These are phyloP conservation scores for Aspergillus ellipticus DNA, from an alignment of 495 filamentous ascomycete genomes.

Conservation along the genomic window DNA sequence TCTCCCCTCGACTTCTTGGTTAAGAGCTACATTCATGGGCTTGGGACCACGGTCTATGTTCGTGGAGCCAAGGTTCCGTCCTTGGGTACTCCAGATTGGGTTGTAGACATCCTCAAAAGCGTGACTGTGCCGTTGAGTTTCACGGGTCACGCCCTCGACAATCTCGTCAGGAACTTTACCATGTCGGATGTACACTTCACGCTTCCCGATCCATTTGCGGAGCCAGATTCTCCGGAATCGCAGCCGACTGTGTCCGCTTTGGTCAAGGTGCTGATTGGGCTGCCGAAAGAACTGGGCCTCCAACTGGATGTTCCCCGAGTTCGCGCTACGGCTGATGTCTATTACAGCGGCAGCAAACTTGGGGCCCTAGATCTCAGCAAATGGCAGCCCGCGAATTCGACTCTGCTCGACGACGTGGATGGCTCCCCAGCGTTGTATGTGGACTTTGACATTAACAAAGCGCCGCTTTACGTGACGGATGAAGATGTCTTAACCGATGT, in stretches of 20 bases:
- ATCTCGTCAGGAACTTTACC: conserved; percentile 80
- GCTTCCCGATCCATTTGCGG: conserved; percentile 72
- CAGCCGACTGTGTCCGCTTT: conserved; percentile 76
- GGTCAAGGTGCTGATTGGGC: conserved; percentile 66
- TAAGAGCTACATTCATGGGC: conserved; percentile 73
- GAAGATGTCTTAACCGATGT: conserved; percentile 69
- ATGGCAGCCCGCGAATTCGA: conserved; percentile 87
- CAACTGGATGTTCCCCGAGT: conserved; percentile 69
- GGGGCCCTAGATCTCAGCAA: conserved; percentile 70
- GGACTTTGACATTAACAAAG: conserved; percentile 68
- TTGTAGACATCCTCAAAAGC: conserved; percentile 72
- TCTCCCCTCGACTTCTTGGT: conserved; percentile 88
- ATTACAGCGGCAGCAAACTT: conserved; percentile 68
- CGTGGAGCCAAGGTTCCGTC: conserved; percentile 67
- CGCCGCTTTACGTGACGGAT: conserved; percentile 77
- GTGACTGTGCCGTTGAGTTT: conserved; percentile 83
- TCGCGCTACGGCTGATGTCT: conserved; percentile 72
- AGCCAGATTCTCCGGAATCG: conserved; percentile 68
- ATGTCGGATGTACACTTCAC: conserved; percentile 78
- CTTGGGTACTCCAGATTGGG: conserved; percentile 69
- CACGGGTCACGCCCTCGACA: conserved; percentile 72
- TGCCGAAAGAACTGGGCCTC: conserved; percentile 86
- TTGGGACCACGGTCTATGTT: conserved; percentile 73
- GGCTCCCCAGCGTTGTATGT: conserved; percentile 61
- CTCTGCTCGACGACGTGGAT: conserved; percentile 52